These are phyloP conservation scores for Phytophthora foliorum DNA, from an alignment of 352 stramenopile species.

Conservation along the genomic window DNA sequence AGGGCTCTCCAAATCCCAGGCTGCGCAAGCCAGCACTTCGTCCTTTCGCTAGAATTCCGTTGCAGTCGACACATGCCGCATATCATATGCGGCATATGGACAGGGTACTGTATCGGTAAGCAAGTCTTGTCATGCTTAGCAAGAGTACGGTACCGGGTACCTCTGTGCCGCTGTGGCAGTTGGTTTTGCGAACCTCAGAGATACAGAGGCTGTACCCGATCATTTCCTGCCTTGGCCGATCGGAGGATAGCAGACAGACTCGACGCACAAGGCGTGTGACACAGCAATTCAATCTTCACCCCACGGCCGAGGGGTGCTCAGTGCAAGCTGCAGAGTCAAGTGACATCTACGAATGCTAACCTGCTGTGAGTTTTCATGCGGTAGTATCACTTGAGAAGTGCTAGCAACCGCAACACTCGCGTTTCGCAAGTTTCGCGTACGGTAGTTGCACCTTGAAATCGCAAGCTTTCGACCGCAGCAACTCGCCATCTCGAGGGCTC, in stretches of 20 bases:
- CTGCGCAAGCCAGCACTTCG: conserved; percentile 5
- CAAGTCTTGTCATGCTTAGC: no score
- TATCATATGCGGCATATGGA: no score
- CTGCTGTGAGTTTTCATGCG: background rate
- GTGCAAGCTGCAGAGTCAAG: no score
- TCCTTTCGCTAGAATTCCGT: conserved; percentile 27
- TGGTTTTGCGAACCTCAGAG: background rate
- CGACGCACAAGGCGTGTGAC: background rate
- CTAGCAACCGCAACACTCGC: no score
- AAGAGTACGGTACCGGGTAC: no score
- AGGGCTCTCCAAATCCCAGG: conserved; percentile 23
- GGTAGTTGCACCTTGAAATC: background rate
- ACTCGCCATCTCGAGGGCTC: background rate
- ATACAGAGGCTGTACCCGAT: background rate
- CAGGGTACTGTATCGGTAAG: no score
- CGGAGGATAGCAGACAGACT: background rate
- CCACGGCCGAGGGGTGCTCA: no score
- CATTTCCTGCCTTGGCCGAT: background rate
- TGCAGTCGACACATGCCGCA: conserved; percentile 8
- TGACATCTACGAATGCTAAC: no score
- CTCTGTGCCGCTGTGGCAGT: no score
- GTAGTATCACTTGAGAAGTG: no score
- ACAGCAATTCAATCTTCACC: no score
- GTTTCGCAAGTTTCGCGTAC: no score
- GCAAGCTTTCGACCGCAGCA: background rate